Evolutionary conservation across 129 eudicot genomes (phyloP).

Genomic region (Tanacetum coccineum): DNA sequence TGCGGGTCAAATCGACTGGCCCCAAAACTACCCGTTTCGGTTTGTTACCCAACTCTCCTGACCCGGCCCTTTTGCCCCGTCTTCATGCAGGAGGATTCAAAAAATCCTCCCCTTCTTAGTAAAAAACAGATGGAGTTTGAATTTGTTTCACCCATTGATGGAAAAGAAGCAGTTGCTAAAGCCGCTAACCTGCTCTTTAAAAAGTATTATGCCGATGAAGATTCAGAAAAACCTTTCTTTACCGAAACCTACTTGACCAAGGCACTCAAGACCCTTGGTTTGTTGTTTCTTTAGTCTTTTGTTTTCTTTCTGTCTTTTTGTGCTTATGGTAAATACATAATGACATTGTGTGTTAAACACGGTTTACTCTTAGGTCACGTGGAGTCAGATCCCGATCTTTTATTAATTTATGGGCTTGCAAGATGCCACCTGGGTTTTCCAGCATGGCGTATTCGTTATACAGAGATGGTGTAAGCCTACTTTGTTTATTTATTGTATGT

Average conservation of each 20-base stretch:
- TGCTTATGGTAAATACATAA: no score
- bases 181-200: conserved; percentile 71
- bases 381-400: no score
- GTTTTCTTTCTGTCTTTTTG: neutral
- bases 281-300: neutral
- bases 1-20: neutral
- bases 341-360: no score
- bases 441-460: no score
- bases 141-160: conserved; percentile 63
- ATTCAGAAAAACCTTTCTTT: conserved; percentile 43
- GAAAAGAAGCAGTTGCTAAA: conserved; percentile 74
- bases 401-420: no score
- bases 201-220: conserved; percentile 39
- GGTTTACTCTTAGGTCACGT: no score
- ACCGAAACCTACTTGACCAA: conserved; percentile 36
- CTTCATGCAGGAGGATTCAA: no score
- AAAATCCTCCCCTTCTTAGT: conserved; percentile 16
- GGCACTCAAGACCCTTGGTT: neutral
- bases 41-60: no score
- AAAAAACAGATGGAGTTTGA: conserved; percentile 40
- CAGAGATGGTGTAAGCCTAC: conserved; percentile 29
- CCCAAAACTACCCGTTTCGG: no score
- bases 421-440: no score
- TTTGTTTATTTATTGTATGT: neutral
- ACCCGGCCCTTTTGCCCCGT: no score